These are phyloP conservation scores for Naganishia vaughanmartiniae DNA, from an alignment of 768 basidiomycete species.

Conservation along the genomic window DNA sequence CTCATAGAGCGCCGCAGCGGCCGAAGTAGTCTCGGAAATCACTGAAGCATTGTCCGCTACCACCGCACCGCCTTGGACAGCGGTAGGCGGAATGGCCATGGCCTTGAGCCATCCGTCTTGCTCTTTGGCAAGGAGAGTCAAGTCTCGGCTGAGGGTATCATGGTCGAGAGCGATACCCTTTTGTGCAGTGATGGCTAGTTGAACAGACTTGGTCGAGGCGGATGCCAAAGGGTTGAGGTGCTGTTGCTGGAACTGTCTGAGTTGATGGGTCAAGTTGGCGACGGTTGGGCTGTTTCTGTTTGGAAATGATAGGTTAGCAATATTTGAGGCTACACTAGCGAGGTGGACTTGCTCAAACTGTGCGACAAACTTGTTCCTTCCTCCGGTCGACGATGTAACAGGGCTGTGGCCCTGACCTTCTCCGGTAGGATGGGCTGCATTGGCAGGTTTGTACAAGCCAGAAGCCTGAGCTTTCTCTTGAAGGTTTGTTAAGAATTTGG, in stretches of 20 bases:
- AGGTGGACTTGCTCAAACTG: slow-evolving; percentile 16
- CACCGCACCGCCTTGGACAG: not conserved
- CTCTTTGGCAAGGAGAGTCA: slow-evolving; percentile 25
- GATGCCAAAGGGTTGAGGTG: slow-evolving; percentile 21
- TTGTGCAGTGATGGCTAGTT: slow-evolving; percentile 31
- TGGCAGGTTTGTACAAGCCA: slow-evolving; percentile 20
- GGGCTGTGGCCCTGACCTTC: not conserved
- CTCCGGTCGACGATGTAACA: not conserved
- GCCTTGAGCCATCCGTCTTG: slow-evolving; percentile 28
- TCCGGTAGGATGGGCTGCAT: slow-evolving; percentile 15
- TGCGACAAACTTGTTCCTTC: slow-evolving; percentile 23
- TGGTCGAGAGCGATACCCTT: slow-evolving; percentile 33
- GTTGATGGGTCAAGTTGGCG: slow-evolving; percentile 27
- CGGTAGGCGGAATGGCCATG: not conserved
- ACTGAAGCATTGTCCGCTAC: not conserved
- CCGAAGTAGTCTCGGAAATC: slow-evolving; percentile 14
- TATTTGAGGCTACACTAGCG: no score
- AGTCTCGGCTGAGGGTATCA: slow-evolving; percentile 29
- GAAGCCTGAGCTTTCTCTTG: slow-evolving; percentile 30
- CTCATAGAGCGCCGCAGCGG: slow-evolving; percentile 6
- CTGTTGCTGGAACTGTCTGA: slow-evolving; percentile 29
- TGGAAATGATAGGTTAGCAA: not conserved
- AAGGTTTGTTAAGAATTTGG: slow-evolving; percentile 22
- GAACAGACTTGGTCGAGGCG: slow-evolving; percentile 22
- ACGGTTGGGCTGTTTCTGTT: slow-evolving; percentile 26